Conservation (phyloP, 2,329 filamentous ascomycete species). For the Fusarium chaquense region DNA sequence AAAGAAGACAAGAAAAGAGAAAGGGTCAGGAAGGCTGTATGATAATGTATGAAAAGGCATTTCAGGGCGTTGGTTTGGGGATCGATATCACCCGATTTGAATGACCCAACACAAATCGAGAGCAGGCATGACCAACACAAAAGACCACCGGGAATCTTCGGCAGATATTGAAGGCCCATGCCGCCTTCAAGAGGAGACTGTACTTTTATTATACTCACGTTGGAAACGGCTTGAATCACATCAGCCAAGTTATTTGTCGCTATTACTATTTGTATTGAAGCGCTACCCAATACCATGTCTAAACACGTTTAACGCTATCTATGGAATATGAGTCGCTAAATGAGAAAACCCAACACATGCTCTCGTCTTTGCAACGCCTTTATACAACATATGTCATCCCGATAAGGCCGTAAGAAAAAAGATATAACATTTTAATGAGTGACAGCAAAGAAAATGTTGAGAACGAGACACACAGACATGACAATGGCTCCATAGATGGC, state of each 20-base stretch:
- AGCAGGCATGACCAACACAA: not conserved
- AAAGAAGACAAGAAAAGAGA: not conserved
- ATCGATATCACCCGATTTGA: constrained; percentile 19
- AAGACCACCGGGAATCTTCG: not conserved
- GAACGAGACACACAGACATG: constrained; percentile 88
- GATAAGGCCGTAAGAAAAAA: constrained; percentile 32
- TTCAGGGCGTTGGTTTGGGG: constrained; percentile 47
- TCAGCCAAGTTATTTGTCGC: constrained; percentile 24
- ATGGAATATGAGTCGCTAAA: constrained; percentile 37
- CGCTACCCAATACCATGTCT: constrained; percentile 41
- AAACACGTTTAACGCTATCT: constrained; percentile 40
- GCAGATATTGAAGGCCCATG: not conserved
- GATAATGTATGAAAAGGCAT: constrained; percentile 48
- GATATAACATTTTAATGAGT: constrained; percentile 57
- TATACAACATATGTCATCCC: constrained; percentile 39
- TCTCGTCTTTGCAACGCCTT: constrained; percentile 35
- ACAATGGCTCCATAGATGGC: constrained; percentile 87
- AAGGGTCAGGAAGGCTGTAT: constrained; percentile 36
- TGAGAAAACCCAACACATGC: constrained; percentile 39
- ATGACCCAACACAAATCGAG: constrained; percentile 13
- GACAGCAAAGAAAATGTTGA: constrained; percentile 84
- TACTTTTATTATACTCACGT: constrained; percentile 25
- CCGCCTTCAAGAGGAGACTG: constrained; percentile 9
- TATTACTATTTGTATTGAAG: constrained; percentile 41
- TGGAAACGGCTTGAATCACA: constrained; percentile 2